Base-by-base conservation (phyloP, 108 stramenopile genomes). In the Phaeodactylum tricornutum region DNA sequence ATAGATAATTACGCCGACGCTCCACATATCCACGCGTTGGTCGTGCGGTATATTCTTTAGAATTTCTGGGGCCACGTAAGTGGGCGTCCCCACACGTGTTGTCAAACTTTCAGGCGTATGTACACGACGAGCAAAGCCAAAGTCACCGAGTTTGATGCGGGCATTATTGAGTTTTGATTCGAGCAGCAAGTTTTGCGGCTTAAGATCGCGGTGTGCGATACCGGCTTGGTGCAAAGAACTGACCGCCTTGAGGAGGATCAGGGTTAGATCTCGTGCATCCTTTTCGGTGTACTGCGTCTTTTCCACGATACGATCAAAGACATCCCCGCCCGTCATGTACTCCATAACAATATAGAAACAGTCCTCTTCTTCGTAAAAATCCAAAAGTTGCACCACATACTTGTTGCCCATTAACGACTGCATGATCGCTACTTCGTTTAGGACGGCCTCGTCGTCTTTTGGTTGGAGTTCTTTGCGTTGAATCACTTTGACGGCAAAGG, bases 171-270 rank as follows among this genome's bases (percentile, higher is more conserved):
- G 35, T 31, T 55, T 46, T 17, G 53, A 50, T 47, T 73, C 59
- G 7, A 95, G 67, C 28, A 97, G 55, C 2, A 97, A 54, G 63
- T 95, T 97, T 71, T 97, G 92, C 11, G 96, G 96, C 57, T 95
- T 95, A 36, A 95, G 62, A 45, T 96, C 93, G 17, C 95, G 79
- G 67, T 96, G 96, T 1, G 93, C 92, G 24, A 96, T 76, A 20
- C 65, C 58, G 21, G 54, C 60, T 5, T 61, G 25, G 62, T 98
- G 97, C 55, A 92, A 76, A 55, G 72, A 89, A 46, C 69, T 44
- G 39, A 92, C 72, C n/a, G 91, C 90, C 27, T 63, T 54, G 21
- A 95, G 57, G 28, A 97, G 42, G 11, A 62, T 56, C 23, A 58
- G 55, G 30, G 82, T 64, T 1, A 95, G 60, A 47, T 92, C 71